Percentiles rank a stretch among this genome's conserved stretches.
These are phyloP conservation scores for Geum urbanum DNA, from an alignment of 306 rosid genomes.

Conservation along the genomic window DNA sequence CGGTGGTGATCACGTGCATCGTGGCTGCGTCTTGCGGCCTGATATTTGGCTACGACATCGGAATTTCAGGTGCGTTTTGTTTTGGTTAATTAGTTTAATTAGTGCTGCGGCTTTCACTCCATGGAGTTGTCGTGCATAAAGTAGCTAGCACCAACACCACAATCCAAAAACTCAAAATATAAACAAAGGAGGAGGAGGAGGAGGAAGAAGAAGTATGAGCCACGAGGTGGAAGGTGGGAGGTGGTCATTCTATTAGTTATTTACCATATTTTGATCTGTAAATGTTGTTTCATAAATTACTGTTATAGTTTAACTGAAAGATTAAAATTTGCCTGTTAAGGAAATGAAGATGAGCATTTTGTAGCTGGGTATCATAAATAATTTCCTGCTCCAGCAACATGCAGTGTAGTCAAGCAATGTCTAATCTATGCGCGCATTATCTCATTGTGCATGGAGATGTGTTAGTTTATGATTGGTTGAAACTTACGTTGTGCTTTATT, in stretches of 20 bases:
- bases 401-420: neutral
- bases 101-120: neutral
- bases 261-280: too few relatives aligned
- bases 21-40: slow-evolving; percentile 78
- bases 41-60: slow-evolving; percentile 65
- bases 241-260: neutral
- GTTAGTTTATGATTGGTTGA: neutral
- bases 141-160: neutral
- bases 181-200: neutral
- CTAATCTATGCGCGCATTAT: neutral
- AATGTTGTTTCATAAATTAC: neutral
- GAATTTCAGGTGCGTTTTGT: slow-evolving; percentile 50
- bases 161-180: neutral
- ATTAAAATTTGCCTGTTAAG: neutral
- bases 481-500: neutral
- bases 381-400: neutral
- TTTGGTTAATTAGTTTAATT: neutral
- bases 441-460: neutral
- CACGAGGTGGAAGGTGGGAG: neutral
- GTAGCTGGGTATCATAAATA: neutral
- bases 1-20: slow-evolving; percentile 57
- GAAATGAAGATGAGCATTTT: neutral
- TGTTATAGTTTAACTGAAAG: neutral
- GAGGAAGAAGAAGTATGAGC: neutral
- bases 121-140: neutral